phyloP scores from a whole-genome alignment of 1,284 basidiomycete genomes.

The Butyriboletus appendiculatus region DNA sequence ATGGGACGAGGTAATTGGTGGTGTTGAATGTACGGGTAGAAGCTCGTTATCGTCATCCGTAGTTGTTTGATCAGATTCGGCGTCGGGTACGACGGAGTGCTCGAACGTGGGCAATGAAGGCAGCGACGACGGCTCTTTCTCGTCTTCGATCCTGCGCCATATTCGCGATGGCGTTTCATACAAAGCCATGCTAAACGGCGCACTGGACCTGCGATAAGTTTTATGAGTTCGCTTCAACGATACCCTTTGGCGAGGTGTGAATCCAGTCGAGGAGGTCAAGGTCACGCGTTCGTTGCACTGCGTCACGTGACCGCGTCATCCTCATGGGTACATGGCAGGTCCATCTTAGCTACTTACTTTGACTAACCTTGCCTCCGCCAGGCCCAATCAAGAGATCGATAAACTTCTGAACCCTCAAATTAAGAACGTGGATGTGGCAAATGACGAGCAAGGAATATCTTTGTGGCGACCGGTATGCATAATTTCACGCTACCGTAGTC shows the following conservation, averaged over 20 bases:
- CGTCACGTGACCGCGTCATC: conserved; percentile 27
- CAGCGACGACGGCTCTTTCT: conserved; percentile 72
- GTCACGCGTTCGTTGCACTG: conserved; percentile 26
- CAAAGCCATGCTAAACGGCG: conserved; percentile 35
- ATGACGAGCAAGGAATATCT: background rate
- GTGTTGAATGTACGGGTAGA: conserved; percentile 65
- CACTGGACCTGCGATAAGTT: conserved; percentile 1
- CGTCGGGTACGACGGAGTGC: conserved; percentile 47
- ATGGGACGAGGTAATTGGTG: conserved; percentile 47
- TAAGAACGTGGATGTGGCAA: background rate
- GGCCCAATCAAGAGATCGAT: too few species aligned
- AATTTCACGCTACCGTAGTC: too few species aligned
- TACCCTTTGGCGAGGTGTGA: background rate
- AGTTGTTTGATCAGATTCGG: conserved; percentile 31
- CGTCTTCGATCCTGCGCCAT: conserved; percentile 77
- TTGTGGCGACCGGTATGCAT: too few species aligned
- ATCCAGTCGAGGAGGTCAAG: background rate
- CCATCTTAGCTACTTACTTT: too few species aligned
- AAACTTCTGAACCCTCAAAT: background rate
- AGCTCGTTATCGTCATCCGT: conserved; percentile 38
- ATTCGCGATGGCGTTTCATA: conserved; percentile 80
- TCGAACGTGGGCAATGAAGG: conserved; percentile 72
- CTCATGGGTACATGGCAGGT: too few species aligned
- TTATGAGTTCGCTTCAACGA: background rate
- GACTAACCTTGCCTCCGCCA: too few species aligned